Evolutionary conservation across 2,329 filamentous ascomycete genomes (phyloP).

Genomic region (Colletotrichum melonis): DNA sequence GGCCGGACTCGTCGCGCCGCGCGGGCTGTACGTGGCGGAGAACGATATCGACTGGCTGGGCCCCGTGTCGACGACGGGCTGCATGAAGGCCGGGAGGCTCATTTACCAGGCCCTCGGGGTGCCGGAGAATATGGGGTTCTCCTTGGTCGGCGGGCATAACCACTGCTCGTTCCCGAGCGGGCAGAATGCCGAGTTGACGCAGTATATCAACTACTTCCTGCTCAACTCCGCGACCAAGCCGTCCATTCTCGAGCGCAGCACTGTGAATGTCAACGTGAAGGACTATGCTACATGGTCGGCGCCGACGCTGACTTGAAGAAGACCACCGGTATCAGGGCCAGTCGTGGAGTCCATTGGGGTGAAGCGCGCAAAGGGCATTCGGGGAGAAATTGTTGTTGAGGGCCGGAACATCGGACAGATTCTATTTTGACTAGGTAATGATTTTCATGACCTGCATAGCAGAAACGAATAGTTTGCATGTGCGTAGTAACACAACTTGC

Average conservation of each 20-base stretch:
- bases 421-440: neutral
- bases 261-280: constrained; percentile 16
- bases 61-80: constrained; percentile 65
- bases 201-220: constrained; percentile 67
- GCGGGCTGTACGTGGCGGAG: constrained; percentile 66
- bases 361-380: neutral
- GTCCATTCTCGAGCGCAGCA: constrained; percentile 14
- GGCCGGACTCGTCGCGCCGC: constrained; percentile 65
- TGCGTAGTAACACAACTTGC: neutral
- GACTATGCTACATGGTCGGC: constrained; percentile 23
- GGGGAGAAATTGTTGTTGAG: neutral
- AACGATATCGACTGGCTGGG: constrained; percentile 71
- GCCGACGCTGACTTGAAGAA: constrained; percentile 7
- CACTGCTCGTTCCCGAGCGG: constrained; percentile 67
- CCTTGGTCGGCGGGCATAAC: constrained; percentile 63
- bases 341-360: neutral
- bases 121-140: constrained; percentile 67
- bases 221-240: constrained; percentile 23
- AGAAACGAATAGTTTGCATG: neutral
- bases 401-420: neutral
- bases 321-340: neutral
- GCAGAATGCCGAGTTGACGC: constrained; percentile 62
- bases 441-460: neutral
- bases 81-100: constrained; percentile 65
- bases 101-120: constrained; percentile 66